phyloP scores from a whole-genome alignment of 345 rosid species.

The Punica granatum region DNA sequence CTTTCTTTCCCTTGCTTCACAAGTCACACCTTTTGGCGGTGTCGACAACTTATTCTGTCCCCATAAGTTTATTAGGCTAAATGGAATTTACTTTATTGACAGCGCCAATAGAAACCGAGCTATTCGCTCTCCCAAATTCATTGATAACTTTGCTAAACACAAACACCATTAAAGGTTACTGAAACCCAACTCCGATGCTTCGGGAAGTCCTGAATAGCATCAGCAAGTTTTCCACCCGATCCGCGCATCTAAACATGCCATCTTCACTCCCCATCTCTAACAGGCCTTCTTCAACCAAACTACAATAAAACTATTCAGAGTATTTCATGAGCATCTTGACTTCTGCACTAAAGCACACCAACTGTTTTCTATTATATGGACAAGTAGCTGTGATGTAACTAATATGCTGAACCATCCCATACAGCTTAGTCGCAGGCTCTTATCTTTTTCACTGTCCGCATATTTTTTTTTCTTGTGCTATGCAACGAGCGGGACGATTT shows the following conservation, averaged over 20 bases:
- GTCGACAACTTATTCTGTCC: background rate
- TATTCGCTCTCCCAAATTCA: slow-evolving; percentile 35
- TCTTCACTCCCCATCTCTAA: slow-evolving; percentile 34
- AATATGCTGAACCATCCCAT: background rate
- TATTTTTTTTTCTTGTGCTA: background rate
- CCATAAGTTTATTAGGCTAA: background rate
- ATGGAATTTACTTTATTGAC: slow-evolving; percentile 34
- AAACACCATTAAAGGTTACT: slow-evolving; percentile 45
- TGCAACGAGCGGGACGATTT: background rate
- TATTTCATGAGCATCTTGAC: background rate
- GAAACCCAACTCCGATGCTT: slow-evolving; percentile 70
- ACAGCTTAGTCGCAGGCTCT: slow-evolving; percentile 26
- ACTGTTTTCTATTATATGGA: background rate
- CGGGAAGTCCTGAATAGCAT: slow-evolving; percentile 54
- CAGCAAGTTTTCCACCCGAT: slow-evolving; percentile 41
- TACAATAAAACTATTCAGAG: background rate
- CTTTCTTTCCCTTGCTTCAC: background rate
- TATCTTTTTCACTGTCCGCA: slow-evolving; percentile 12
- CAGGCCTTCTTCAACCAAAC: background rate
- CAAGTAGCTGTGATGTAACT: background rate
- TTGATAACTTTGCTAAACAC: slow-evolving; percentile 54
- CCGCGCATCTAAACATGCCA: slow-evolving; percentile 49
- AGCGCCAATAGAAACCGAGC: slow-evolving; percentile 21
- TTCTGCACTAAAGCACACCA: background rate
- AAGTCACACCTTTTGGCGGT: background rate